These are phyloP conservation scores for Pseudogymnoascus sp. DNA, from an alignment of 2,329 filamentous ascomycete species.

Conservation along the genomic window DNA sequence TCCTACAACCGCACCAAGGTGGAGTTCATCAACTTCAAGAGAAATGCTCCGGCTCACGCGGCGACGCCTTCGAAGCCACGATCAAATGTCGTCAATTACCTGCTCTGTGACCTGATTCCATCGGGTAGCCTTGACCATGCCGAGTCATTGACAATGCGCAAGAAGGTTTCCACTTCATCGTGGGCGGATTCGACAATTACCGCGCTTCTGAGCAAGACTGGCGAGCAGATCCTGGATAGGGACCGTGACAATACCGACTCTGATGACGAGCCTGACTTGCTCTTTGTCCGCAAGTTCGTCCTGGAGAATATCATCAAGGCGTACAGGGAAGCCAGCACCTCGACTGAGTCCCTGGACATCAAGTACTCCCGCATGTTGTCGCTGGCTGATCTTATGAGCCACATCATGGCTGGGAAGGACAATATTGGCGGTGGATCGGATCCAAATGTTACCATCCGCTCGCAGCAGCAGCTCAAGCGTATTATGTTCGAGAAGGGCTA, in stretches of 20 bases:
- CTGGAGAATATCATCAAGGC: conserved; percentile 87
- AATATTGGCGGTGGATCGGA: conserved; percentile 46
- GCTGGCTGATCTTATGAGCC: conserved; percentile 84
- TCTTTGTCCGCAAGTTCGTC: conserved; percentile 91
- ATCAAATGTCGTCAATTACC: conserved; percentile 86
- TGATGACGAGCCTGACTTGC: conserved; percentile 74
- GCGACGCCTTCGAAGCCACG: conserved; percentile 86
- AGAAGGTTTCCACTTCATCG: conserved; percentile 74
- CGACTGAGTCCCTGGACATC: conserved; percentile 71
- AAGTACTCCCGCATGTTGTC: conserved; percentile 85
- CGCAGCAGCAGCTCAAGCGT: conserved; percentile 77
- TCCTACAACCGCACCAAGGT: conserved; percentile 94
- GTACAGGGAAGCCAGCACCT: conserved; percentile 78
- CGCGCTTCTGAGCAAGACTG: conserved; percentile 79
- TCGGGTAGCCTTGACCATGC: conserved; percentile 58
- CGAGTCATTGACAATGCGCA: conserved; percentile 72
- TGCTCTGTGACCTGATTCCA: conserved; percentile 71
- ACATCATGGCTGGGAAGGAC: conserved; percentile 78
- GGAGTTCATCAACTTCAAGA: conserved; percentile 98
- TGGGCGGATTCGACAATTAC: conserved; percentile 84
- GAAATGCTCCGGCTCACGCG: conserved; percentile 75
- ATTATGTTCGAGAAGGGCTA: conserved; percentile 99
- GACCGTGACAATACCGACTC: conserved; percentile 52
- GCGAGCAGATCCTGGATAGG: conserved; percentile 61
- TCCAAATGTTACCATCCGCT: conserved; percentile 38